Base-by-base conservation (phyloP, 495 filamentous ascomycete species). In the Penicillium cosmopolitanum region DNA sequence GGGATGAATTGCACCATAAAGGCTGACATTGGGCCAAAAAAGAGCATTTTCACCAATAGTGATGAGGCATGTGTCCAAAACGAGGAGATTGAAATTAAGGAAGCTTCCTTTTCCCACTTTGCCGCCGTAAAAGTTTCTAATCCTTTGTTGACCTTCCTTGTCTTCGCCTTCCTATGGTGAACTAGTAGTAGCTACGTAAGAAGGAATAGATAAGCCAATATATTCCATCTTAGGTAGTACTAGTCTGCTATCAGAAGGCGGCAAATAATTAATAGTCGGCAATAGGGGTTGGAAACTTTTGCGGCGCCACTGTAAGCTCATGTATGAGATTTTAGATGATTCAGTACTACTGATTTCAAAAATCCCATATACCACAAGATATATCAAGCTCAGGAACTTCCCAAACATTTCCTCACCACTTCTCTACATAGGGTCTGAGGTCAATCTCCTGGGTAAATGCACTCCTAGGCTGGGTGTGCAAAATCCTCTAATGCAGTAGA, bases 401-500 rank as follows among this genome's bases (percentile, higher is more conserved):
- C 1, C 5, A 31, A 31, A 6, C 8, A 31, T 31, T 31, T 31
- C 8, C 28, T 65, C 35, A 67, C 65, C 65, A 67, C 2, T 18
- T 88, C 79, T 89, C 87, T 10, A 83, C 73, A 63, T 78, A 85
- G 4, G 86, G 86, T 57, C 87, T 73, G 50, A 90, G 70, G 74
- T 91, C 88, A 48, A 92, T 66, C 73, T 92, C 87, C 56, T 86
- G 84, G 0, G 89, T 90, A 58, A 89, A 91, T 16, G 80, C 76
- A 11, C 82, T 84, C 59, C 79, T 77, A 21, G 85, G 84, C 69
- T 93, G 89, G 1, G 84, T 86, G 63, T 92, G 89, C 51, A 93
- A 67, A 65, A 85, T 5, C 25, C 25, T 28, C 6, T 28, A 28
- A 28, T 28, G 6, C 25, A 28, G 4, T 21, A 21, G 19, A 21